phyloP scores from a whole-genome alignment of 768 basidiomycete species.

The Hygrophorus pudorinus region DNA sequence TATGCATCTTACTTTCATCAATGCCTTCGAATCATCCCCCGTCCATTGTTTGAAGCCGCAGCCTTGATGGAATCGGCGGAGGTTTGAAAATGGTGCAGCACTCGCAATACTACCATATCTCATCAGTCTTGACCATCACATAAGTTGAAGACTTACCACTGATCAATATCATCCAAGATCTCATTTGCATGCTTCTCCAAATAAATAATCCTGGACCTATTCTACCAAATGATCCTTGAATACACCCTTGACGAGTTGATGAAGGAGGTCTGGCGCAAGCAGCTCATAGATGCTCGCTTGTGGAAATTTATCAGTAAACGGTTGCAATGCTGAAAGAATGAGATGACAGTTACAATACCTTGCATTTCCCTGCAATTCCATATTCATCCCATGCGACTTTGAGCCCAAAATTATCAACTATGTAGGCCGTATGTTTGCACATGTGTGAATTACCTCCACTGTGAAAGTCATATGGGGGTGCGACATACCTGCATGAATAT shows the following conservation, averaged over 20 bases:
- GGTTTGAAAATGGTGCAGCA: conserved; percentile 3
- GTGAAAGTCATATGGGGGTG: conserved; percentile 10
- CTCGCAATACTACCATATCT: conserved; percentile 4
- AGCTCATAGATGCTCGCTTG: conserved; percentile 25
- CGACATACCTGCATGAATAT: conserved; percentile 6
- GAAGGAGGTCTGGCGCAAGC: conserved; percentile 24
- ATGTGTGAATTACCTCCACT: neutral
- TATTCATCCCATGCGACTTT: conserved; percentile 23
- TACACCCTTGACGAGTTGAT: conserved; percentile 31
- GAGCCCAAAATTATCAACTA: conserved; percentile 15
- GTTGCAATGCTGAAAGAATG: conserved; percentile 13
- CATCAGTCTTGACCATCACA: neutral
- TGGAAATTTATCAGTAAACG: conserved; percentile 24
- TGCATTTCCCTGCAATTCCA: conserved; percentile 22
- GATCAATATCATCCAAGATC: conserved; percentile 26
- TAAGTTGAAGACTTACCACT: neutral
- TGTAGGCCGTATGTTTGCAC: conserved; percentile 13
- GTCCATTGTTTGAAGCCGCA: conserved; percentile 9
- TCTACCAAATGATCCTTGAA: conserved; percentile 32
- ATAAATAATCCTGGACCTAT: conserved; percentile 20
- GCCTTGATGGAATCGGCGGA: conserved; percentile 6
- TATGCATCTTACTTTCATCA: conserved; percentile 6
- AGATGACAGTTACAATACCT: conserved; percentile 14
- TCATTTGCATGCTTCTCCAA: conserved; percentile 11
- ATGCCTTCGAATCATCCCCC: conserved; percentile 7